Conservation (phyloP, 2,329 filamentous ascomycete genomes). For the Pyrenochaeta sp. region DNA sequence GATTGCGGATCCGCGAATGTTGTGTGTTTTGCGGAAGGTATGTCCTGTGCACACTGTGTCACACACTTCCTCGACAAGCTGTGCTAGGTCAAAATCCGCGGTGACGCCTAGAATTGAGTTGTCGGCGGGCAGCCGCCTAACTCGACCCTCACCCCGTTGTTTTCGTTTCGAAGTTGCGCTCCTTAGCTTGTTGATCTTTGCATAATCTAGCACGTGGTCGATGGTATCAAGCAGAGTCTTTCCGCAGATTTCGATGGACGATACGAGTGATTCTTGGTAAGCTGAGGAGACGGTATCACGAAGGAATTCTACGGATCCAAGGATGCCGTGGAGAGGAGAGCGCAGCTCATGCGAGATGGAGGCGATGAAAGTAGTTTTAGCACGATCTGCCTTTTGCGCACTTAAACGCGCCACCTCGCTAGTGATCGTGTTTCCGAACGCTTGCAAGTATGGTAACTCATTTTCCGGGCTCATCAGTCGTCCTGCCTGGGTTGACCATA, state of each 20-base stretch:
- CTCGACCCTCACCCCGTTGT: slow-evolving; percentile 22
- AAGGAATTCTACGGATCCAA: slow-evolving; percentile 54
- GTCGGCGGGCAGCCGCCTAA: slow-evolving; percentile 36
- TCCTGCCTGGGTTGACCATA: slow-evolving; percentile 43
- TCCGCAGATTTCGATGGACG: slow-evolving; percentile 47
- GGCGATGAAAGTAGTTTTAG: slow-evolving; percentile 53
- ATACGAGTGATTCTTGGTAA: slow-evolving; percentile 53
- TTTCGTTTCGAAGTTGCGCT: slow-evolving; percentile 28
- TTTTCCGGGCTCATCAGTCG: slow-evolving; percentile 42
- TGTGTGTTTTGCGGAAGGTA: slow-evolving; percentile 46
- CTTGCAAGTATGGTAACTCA: slow-evolving; percentile 45
- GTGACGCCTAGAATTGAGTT: slow-evolving; percentile 43
- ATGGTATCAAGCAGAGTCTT: slow-evolving; percentile 52
- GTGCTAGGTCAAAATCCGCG: slow-evolving; percentile 39
- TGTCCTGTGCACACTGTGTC: slow-evolving; percentile 64
- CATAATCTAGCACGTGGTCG: slow-evolving; percentile 49
- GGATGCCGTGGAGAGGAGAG: slow-evolving; percentile 68
- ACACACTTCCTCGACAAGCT: slow-evolving; percentile 60
- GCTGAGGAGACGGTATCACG: slow-evolving; percentile 38
- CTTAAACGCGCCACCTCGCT: slow-evolving; percentile 43
- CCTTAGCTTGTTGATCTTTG: slow-evolving; percentile 48
- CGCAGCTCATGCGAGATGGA: slow-evolving; percentile 59
- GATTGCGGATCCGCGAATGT: slow-evolving; percentile 29
- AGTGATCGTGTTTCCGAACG: slow-evolving; percentile 46
- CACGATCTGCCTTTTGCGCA: slow-evolving; percentile 41